Base-by-base conservation (phyloP, 1,284 basidiomycete species). In the Ganoderma leucocontextum region DNA sequence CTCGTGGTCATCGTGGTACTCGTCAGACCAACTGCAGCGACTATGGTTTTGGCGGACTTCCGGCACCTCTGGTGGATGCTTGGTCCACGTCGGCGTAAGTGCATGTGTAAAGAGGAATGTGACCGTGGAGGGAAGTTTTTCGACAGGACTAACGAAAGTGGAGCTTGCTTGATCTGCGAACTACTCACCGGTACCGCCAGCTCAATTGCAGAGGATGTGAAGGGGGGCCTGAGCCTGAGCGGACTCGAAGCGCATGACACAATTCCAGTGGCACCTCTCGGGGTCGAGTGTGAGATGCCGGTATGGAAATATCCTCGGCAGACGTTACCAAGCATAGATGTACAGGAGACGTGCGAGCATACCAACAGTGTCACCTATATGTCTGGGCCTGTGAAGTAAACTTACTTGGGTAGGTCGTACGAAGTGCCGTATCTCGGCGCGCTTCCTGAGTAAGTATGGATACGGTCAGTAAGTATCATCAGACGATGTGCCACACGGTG, bases 321-420 rank as follows among this genome's bases (percentile, higher is more conserved):
- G 61, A 52, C 17, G 55, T 36, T 15, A 22, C n/a, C 36, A 38
- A 38, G 33, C 13, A 58, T 38, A 38, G 55, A 22, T 38, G n/a
- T 58, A 10, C 19, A 36, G 8, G 8, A 38, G n/a, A 58, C 55
- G 55, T 58, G 55, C 55, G 55, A 58, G 55, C 55, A 36, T 58
- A 38, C 22, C 22, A 25, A 12, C n/a, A n/a, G n/a, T 25, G 22
- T 52, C 22, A 6, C n/a, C n/a, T n/a, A 12, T 52, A 25, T 12
- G 22, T 4, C 10, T 22, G 1, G 47, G 22, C 22, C 47, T 52
- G 8, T 22, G 13, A 25, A 52, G 47, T 52, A 25, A 25, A 12
- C 47, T 25, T 22, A 12, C 22, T 52, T 49, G 47, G 22, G 47
- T 10, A 49, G 47, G 47, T 49, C 22, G 47, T 52, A 52, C 22